Conservation (phyloP, 2,329 filamentous ascomycete species). For the Colletotrichum lupini region DNA sequence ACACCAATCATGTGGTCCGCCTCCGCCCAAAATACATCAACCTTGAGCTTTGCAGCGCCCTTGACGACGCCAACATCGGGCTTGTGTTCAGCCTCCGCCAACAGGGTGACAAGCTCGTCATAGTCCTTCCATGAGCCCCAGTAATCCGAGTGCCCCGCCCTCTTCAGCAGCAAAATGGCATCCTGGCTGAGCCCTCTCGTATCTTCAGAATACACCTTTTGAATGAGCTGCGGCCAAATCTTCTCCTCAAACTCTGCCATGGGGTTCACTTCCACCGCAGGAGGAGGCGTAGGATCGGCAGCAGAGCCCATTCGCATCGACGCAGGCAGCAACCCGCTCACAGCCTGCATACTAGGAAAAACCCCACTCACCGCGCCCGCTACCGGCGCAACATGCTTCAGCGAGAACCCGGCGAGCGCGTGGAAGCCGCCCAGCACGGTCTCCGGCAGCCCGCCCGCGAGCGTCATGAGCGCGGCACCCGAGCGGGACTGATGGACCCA, state of each 20-base stretch:
- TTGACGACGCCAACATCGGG: not conserved
- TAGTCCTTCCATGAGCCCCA: slow-evolving; percentile 47
- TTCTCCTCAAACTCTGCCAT: slow-evolving; percentile 38
- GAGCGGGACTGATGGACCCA: slow-evolving; percentile 45
- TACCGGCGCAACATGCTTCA: slow-evolving; percentile 36
- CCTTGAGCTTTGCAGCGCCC: slow-evolving; percentile 36
- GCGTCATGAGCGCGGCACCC: slow-evolving; percentile 35
- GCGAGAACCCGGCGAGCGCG: slow-evolving; percentile 38
- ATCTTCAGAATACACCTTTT: slow-evolving; percentile 40
- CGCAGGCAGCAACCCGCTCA: slow-evolving; percentile 7
- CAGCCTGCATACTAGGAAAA: not conserved
- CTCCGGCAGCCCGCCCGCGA: slow-evolving; percentile 39
- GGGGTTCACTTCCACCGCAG: not conserved
- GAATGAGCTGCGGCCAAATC: slow-evolving; percentile 34
- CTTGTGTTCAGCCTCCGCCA: slow-evolving; percentile 34
- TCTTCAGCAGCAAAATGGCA: slow-evolving; percentile 43
- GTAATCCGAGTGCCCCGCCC: slow-evolving; percentile 29
- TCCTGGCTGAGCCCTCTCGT: slow-evolving; percentile 42
- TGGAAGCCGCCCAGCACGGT: slow-evolving; percentile 37
- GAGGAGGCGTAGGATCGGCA: not conserved
- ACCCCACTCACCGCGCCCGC: slow-evolving; percentile 23
- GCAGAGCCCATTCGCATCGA: not conserved
- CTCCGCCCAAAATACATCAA: slow-evolving; percentile 44
- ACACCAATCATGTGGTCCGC: slow-evolving; percentile 44
- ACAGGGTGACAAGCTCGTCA: slow-evolving; percentile 41